phyloP scores from a whole-genome alignment of 169 alveolate genomes.

The Theileria parva region DNA sequence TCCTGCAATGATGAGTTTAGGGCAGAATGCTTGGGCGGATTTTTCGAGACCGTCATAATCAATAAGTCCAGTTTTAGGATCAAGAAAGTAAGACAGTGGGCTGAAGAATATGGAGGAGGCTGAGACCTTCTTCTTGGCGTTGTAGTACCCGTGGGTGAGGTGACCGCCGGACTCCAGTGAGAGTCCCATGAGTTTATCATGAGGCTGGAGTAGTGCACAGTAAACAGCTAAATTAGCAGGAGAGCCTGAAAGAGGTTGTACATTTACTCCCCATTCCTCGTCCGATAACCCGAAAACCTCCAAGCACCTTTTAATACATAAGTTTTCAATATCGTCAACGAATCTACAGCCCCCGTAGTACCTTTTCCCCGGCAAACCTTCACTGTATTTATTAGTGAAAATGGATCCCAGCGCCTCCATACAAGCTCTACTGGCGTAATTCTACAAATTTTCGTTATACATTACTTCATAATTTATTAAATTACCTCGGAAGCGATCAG shows the following conservation, averaged over 20 bases:
- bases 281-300: slow-evolving; percentile 89
- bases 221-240: slow-evolving; percentile 96
- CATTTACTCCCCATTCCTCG: slow-evolving; percentile 97
- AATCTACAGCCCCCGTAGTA: slow-evolving; percentile 91
- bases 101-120: slow-evolving; percentile 93
- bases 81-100: slow-evolving; percentile 88
- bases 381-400: slow-evolving; percentile 92
- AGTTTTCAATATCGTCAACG: slow-evolving; percentile 84
- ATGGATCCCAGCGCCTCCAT: slow-evolving; percentile 90
- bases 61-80: slow-evolving; percentile 87
- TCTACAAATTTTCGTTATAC: slow-evolving; percentile 64
- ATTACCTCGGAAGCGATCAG: slow-evolving; percentile 85
- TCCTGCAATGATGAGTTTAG: slow-evolving; percentile 73
- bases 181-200: slow-evolving; percentile 95
- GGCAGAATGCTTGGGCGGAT: slow-evolving; percentile 83
- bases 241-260: slow-evolving; percentile 94
- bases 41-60: slow-evolving; percentile 90
- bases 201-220: slow-evolving; percentile 92
- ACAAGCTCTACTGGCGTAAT: slow-evolving; percentile 83
- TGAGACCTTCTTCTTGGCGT: slow-evolving; percentile 87
- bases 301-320: slow-evolving; percentile 91
- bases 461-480: neutral
- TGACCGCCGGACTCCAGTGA: slow-evolving; percentile 97
- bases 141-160: slow-evolving; percentile 90
- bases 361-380: slow-evolving; percentile 95